Conservation (phyloP, 306 rosid species). For the Benincasa hispida region DNA sequence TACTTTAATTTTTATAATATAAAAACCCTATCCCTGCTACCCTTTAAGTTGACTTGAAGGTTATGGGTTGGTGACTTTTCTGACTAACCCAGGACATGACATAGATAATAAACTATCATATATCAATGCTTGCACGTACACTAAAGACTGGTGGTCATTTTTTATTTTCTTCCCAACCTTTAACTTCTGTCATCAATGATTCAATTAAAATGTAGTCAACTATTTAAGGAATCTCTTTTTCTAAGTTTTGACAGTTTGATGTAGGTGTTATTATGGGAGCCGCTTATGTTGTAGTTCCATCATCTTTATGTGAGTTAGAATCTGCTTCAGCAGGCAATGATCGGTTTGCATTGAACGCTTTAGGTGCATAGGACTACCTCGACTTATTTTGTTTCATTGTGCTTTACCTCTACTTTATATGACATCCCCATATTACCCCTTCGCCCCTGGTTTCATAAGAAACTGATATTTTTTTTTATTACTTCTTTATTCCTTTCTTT, state of each 20-base stretch:
- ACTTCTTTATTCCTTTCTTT: slow-evolving; percentile 1
- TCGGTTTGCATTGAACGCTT: slow-evolving; percentile 40
- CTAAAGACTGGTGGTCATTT: not conserved
- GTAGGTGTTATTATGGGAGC: slow-evolving; percentile 57
- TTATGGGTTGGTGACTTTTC: not conserved
- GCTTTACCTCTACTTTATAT: not conserved
- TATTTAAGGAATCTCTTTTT: not conserved
- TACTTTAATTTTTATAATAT: not conserved
- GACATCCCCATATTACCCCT: not conserved
- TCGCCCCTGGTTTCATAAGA: not conserved
- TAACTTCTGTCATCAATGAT: not conserved
- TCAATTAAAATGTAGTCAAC: not conserved
- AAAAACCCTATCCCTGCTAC: not conserved
- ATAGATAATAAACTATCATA: not conserved
- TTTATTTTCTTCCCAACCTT: not conserved
- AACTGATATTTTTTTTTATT: slow-evolving; percentile 7
- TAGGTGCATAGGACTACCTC: slow-evolving; percentile 32
- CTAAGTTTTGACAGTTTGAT: slow-evolving; percentile 14
- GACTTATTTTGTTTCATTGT: not conserved
- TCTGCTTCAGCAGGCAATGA: slow-evolving; percentile 35
- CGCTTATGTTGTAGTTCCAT: slow-evolving; percentile 47
- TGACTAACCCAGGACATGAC: not conserved
- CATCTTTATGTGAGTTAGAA: slow-evolving; percentile 32
- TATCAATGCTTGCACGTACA: not conserved
- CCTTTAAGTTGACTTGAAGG: slow-evolving; percentile 2